Conservation (phyloP, 1,284 basidiomycete species). For the Boletus nobilissimus region DNA sequence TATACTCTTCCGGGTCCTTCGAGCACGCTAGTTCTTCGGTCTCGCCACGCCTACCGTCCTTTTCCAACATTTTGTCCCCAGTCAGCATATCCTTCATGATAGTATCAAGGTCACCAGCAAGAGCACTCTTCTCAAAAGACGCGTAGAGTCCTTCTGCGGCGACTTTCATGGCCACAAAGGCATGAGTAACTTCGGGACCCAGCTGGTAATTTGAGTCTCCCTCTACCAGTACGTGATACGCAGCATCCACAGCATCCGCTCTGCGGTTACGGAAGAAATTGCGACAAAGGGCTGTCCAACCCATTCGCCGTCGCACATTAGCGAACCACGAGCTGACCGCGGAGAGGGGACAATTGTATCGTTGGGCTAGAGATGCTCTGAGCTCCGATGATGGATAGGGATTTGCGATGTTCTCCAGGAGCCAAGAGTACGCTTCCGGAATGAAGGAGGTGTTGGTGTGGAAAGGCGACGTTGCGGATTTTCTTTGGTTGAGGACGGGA, state of each 20-base stretch:
- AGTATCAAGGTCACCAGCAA: slow-evolving; percentile 44
- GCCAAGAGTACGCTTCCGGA: no score
- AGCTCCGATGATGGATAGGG: slow-evolving; percentile 30
- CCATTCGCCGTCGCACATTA: slow-evolving; percentile 57
- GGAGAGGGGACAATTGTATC: slow-evolving; percentile 40
- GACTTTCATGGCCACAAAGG: no score
- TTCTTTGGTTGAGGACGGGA: no score
- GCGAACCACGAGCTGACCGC: slow-evolving; percentile 60
- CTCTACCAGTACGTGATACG: slow-evolving; percentile 49
- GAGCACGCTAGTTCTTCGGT: no score
- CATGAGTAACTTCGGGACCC: slow-evolving; percentile 35
- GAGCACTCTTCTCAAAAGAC: slow-evolving; percentile 39
- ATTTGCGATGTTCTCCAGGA: no score
- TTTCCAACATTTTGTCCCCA: no score
- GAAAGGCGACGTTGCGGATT: no score
- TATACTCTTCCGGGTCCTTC: no score
- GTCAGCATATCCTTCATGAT: slow-evolving; percentile 41
- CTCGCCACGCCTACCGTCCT: no score
- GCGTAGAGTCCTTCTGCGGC: slow-evolving; percentile 47
- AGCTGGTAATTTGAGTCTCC: slow-evolving; percentile 39
- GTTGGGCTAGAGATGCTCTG: slow-evolving; percentile 45
- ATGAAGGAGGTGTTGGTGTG: no score
- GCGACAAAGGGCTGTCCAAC: slow-evolving; percentile 57
- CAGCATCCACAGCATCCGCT: slow-evolving; percentile 51
- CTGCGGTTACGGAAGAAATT: slow-evolving; percentile 51